Evolutionary conservation across 768 basidiomycete species (phyloP).

Genomic region (Suillus sp.): DNA sequence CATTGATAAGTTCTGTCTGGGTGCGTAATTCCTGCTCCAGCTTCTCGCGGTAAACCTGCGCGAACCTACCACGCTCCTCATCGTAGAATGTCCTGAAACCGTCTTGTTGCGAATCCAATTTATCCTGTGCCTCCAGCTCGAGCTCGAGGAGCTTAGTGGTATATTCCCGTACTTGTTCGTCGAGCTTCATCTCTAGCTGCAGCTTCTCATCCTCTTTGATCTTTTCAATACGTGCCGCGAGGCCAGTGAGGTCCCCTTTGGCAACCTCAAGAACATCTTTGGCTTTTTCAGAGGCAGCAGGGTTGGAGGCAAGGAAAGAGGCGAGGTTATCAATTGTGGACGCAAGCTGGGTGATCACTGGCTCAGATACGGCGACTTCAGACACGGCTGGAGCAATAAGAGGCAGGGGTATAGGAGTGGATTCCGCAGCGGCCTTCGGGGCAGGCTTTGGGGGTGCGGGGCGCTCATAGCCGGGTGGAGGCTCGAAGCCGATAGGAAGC

Average conservation of each 20-base stretch:
- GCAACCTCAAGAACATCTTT: constrained; percentile 78
- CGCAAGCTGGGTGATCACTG: constrained; percentile 91
- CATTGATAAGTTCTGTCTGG: constrained; percentile 92
- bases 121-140: constrained; percentile 85
- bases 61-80: constrained; percentile 70
- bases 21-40: constrained; percentile 81
- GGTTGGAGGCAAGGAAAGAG: constrained; percentile 75
- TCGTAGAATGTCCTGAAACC: constrained; percentile 82
- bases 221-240: constrained; percentile 75
- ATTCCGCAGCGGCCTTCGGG: constrained; percentile 30
- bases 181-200: constrained; percentile 65
- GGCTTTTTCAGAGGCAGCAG: constrained; percentile 66
- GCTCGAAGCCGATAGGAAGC: constrained; percentile 93
- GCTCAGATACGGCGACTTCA: constrained; percentile 74
- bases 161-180: constrained; percentile 86
- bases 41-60: constrained; percentile 82
- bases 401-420: constrained; percentile 54
- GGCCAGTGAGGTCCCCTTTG: constrained; percentile 74
- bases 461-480: constrained; percentile 83
- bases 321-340: constrained; percentile 91
- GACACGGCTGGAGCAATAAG: constrained; percentile 80
- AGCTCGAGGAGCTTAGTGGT: constrained; percentile 76
- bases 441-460: constrained; percentile 54
- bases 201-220: constrained; percentile 78
- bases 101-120: constrained; percentile 82